Conservation (phyloP, 106 monocot genomes). For the Dactylorhiza incarnata region DNA sequence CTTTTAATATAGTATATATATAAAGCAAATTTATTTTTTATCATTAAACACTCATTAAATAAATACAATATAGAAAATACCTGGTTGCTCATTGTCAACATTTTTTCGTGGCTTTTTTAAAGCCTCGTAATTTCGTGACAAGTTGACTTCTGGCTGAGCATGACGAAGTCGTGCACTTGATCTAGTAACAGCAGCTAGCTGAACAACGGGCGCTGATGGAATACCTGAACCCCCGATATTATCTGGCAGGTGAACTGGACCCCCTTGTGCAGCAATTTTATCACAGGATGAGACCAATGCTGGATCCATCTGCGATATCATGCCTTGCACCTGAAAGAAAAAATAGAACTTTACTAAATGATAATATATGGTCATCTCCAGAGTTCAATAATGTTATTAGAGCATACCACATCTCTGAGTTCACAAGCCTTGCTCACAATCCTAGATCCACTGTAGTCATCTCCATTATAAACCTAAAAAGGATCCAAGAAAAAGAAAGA, state of each 20-base stretch:
- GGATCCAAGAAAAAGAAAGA: not conserved
- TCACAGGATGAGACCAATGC: conserved; percentile 81
- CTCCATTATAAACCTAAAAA: conserved; percentile 83
- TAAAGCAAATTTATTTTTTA: not conserved
- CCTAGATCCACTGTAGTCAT: conserved; percentile 82
- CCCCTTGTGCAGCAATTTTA: conserved; percentile 83
- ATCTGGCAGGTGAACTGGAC: conserved; percentile 50
- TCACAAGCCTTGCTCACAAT: conserved; percentile 97
- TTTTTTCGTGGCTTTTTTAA: conserved; percentile 70
- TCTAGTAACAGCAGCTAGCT: conserved; percentile 63
- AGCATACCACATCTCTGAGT: conserved; percentile 84
- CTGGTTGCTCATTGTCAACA: conserved; percentile 65
- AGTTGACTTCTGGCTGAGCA: conserved; percentile 79
- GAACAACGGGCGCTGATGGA: conserved; percentile 62
- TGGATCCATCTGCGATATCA: conserved; percentile 98
- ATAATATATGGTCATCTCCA: not conserved
- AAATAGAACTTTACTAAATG: not conserved
- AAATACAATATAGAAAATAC: conserved; percentile 21
- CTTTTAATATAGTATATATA: no score
- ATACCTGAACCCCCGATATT: conserved; percentile 30
- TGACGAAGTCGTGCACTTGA: conserved; percentile 83
- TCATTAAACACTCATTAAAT: not conserved
- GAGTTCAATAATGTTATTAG: not conserved
- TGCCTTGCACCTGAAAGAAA: conserved; percentile 71
- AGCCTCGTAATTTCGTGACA: conserved; percentile 77